Percentiles rank a stretch among this genome's conserved stretches.
Evolutionary conservation across 2,329 filamentous ascomycete species (phyloP).

Genomic region (Hymenoscyphus albidus): DNA sequence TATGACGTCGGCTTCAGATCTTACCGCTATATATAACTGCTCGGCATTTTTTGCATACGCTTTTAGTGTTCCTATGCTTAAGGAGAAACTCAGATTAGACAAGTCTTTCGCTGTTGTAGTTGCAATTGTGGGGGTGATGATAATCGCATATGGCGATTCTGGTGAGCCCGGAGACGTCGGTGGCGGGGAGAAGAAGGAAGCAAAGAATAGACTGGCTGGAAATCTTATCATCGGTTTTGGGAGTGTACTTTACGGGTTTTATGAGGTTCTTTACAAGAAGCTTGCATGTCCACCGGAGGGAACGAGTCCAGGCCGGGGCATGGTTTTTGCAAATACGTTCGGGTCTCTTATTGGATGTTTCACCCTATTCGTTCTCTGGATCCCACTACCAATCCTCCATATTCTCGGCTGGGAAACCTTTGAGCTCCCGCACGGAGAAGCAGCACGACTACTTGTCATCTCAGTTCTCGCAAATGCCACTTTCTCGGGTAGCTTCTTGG

Average conservation of each 20-base stretch:
- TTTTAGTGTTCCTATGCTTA: conserved; percentile 85
- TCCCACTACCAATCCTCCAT: conserved; percentile 84
- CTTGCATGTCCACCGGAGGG: conserved; percentile 91
- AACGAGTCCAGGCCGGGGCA: conserved; percentile 77
- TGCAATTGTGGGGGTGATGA: conserved; percentile 82
- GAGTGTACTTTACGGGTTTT: conserved; percentile 90
- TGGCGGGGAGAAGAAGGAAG: conserved; percentile 44
- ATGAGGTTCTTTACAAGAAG: conserved; percentile 95
- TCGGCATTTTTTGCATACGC: conserved; percentile 98
- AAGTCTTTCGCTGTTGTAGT: conserved; percentile 85
- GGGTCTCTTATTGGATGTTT: conserved; percentile 83
- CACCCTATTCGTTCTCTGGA: conserved; percentile 84
- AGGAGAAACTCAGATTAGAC: conserved; percentile 76
- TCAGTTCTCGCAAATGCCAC: conserved; percentile 83
- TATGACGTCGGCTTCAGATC: conserved; percentile 84
- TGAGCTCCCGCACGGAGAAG: conserved; percentile 71
- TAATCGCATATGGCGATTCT: conserved; percentile 91
- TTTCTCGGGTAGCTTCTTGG: conserved; percentile 89
- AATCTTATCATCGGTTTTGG: conserved; percentile 91
- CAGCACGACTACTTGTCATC: conserved; percentile 74
- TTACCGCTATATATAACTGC: conserved; percentile 99
- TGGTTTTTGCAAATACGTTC: conserved; percentile 93
- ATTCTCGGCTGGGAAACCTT: conserved; percentile 75
- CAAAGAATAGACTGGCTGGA: conserved; percentile 68
- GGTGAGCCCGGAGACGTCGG: conserved; percentile 53